These are phyloP conservation scores for Talaromyces verruculosus DNA, from an alignment of 2,329 filamentous ascomycete species.

Conservation along the genomic window DNA sequence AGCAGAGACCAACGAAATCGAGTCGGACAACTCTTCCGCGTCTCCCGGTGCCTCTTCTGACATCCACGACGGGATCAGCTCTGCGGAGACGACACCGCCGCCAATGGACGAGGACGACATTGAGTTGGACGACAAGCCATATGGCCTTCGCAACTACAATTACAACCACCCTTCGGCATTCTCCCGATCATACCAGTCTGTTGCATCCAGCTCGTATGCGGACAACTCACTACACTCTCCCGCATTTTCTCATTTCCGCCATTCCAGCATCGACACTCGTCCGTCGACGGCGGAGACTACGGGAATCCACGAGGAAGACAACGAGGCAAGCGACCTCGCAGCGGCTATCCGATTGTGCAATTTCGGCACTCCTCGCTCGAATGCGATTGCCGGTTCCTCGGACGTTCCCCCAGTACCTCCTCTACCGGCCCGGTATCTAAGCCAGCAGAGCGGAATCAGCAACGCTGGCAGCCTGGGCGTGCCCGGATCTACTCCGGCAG, in stretches of 20 bases:
- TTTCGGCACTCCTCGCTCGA: conserved; percentile 74
- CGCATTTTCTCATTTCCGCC: conserved; percentile 61
- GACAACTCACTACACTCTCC: conserved; percentile 53
- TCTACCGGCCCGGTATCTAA: conserved; percentile 76
- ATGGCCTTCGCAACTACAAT: conserved; percentile 49
- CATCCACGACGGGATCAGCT: conserved; percentile 70
- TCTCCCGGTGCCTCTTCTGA: conserved; percentile 85
- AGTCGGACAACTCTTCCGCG: conserved; percentile 77
- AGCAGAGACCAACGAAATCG: conserved; percentile 58
- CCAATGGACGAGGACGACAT: conserved; percentile 66
- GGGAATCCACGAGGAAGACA: conserved; percentile 72
- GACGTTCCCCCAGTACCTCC: conserved; percentile 87
- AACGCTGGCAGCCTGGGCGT: conserved; percentile 27
- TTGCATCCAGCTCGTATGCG: conserved; percentile 57
- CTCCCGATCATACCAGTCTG: conserved; percentile 80
- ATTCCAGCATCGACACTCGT: conserved; percentile 72
- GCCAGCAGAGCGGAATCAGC: conserved; percentile 55
- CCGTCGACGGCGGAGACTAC: conserved; percentile 78
- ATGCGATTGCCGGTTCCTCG: conserved; percentile 61
- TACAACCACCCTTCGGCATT: conserved; percentile 49
- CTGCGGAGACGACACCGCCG: conserved; percentile 87
- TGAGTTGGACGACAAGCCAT: conserved; percentile 43
- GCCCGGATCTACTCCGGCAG: conserved; percentile 38
- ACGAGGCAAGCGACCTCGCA: conserved; percentile 83
- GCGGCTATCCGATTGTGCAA: conserved; percentile 88